A percentile compares a stretch with the other conserved stretches of the same genome.
phyloP scores from a whole-genome alignment of 129 eudicot genomes.

The Artemisia tridentata region DNA sequence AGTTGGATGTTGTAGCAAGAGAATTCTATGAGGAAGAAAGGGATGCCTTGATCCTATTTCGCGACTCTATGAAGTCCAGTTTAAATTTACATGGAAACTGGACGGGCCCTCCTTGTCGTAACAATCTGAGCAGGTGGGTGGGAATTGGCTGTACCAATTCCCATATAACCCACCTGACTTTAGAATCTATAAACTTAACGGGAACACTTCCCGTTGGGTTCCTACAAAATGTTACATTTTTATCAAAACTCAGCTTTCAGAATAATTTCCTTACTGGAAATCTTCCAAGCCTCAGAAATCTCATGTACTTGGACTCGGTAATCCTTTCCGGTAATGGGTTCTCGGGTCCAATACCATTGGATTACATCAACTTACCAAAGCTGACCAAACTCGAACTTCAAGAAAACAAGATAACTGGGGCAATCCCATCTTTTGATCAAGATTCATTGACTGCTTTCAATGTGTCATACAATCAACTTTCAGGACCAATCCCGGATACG shows the following conservation, averaged over 20 bases:
- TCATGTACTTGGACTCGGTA: constrained; percentile 35
- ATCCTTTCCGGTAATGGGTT: constrained; percentile 51
- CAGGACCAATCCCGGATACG: constrained; percentile 59
- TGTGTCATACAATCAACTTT: constrained; percentile 57
- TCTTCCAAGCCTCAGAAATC: constrained; percentile 54
- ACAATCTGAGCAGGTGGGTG: constrained; percentile 55
- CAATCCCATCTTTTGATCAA: constrained; percentile 63
- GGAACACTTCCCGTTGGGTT: constrained; percentile 50
- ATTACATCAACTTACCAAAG: constrained; percentile 40
- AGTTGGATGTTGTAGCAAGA: neutral
- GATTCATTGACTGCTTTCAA: constrained; percentile 48
- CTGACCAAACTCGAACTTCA: constrained; percentile 50
- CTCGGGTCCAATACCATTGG: constrained; percentile 48
- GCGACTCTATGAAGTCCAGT: constrained; percentile 47
- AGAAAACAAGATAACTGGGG: constrained; percentile 47
- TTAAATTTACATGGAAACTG: constrained; percentile 56
- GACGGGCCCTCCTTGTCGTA: constrained; percentile 74
- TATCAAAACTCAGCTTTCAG: constrained; percentile 47
- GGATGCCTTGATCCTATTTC: constrained; percentile 47
- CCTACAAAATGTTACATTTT: constrained; percentile 48
- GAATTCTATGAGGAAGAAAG: constrained; percentile 50
- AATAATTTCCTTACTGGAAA: constrained; percentile 57
- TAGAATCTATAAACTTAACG: constrained; percentile 44
- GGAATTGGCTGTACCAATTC: constrained; percentile 55
- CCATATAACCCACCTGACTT: constrained; percentile 52